These are phyloP conservation scores for Pneumocystis wakefieldiae DNA, from an alignment of 1,139 yeast species.

Conservation along the genomic window DNA sequence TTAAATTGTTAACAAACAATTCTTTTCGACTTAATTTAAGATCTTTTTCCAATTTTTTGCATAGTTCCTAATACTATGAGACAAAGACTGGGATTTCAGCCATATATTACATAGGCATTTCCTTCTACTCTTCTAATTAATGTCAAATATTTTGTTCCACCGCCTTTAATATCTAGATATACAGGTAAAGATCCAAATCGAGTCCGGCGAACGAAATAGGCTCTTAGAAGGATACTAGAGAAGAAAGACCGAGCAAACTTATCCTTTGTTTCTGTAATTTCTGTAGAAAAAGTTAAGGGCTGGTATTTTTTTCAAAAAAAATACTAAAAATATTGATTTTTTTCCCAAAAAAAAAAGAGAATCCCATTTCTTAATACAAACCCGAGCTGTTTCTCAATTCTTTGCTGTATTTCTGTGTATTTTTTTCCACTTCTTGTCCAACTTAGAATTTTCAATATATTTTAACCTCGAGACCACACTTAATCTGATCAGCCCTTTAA, in stretches of 20 bases:
- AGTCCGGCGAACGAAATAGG: neutral
- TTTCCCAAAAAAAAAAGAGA: neutral
- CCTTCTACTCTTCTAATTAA: neutral
- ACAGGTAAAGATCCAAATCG: neutral
- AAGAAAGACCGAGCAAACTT: neutral
- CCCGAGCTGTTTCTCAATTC: no score
- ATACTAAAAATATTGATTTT: neutral
- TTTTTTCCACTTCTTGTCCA: no score
- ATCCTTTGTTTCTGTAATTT: neutral
- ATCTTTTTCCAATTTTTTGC: neutral
- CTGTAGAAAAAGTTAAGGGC: neutral
- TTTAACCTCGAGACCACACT: no score
- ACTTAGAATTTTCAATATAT: no score
- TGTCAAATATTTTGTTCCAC: neutral
- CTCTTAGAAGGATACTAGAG: neutral
- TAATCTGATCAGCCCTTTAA: no score
- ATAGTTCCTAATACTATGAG: neutral
- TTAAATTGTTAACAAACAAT: neutral
- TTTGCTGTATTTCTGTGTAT: no score
- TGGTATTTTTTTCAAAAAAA: neutral
- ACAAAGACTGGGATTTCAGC: neutral
- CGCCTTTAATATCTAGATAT: conserved; percentile 1
- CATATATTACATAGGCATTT: neutral
- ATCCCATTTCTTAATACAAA: neutral
- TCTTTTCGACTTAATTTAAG: neutral